Percentiles rank a stretch among this genome's conserved stretches.
Evolutionary conservation across 2,329 filamentous ascomycete species (phyloP).

Genomic region (Dothiorella sarmentorum): DNA sequence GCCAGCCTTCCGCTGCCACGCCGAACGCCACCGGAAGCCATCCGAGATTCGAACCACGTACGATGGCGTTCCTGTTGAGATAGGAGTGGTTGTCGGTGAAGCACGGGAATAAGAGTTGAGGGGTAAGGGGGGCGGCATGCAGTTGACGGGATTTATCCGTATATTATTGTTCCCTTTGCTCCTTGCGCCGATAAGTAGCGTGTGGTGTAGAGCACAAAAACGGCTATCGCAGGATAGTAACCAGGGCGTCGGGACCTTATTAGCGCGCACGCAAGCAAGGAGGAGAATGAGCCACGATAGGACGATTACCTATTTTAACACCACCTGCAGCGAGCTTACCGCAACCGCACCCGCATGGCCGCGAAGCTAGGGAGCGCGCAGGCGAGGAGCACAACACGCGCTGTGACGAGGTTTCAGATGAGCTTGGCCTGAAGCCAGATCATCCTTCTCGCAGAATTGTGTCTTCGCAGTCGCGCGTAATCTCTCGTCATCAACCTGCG

Average conservation of each 20-base stretch:
- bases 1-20: slow-evolving; percentile 1
- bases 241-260: neutral
- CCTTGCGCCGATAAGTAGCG: slow-evolving; percentile 10
- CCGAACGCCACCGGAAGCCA: slow-evolving; percentile 5
- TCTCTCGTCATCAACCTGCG: slow-evolving; percentile 14
- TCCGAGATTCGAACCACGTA: slow-evolving; percentile 11
- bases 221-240: neutral
- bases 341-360: neutral
- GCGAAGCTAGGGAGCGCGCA: slow-evolving; percentile 5
- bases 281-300: slow-evolving; percentile 14
- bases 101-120: neutral
- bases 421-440: slow-evolving; percentile 7
- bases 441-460: slow-evolving; percentile 3
- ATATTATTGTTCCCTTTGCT: neutral
- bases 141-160: too few species aligned
- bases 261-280: slow-evolving; percentile 14
- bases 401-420: slow-evolving; percentile 1
- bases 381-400: slow-evolving; percentile 10
- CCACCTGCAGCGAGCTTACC: neutral
- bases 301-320: neutral
- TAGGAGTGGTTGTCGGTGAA: neutral
- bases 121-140: neutral
- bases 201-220: neutral
- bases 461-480: neutral
- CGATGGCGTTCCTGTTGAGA: neutral